Base-by-base conservation (phyloP, 1,139 yeast species). In the Pichia kudriavzevii region DNA sequence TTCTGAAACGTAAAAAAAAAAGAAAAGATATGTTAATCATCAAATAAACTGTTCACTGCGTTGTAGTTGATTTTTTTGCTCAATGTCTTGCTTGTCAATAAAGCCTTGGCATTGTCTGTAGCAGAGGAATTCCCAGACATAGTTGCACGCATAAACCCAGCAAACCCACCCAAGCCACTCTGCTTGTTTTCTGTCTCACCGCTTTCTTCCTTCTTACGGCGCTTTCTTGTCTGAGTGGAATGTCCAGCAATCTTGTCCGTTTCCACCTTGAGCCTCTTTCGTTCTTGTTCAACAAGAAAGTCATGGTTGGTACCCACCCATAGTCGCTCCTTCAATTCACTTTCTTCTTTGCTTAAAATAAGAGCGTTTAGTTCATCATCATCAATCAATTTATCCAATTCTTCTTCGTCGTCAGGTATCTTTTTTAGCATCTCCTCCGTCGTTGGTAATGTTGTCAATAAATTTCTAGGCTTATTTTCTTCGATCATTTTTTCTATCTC, bases 261-360 rank as follows among this genome's bases (percentile, higher is more conserved):
- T 53, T 88, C 95, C 35, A 72, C 71, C 53, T 88, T 84, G 45
- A 88, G 67, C 43, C 91, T 65, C 55, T 85, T 87, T 48, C 75
- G 75, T 50, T 91, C 97, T 58, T 85, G 95, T 34, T 80, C 93
- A 18, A 85, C 59, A 40, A 91, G 63, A 51, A 77, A 93, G 22
- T 88, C 97, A 41, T 82, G 83, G 58, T 91, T 85, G 36, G 84
- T 66, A 1, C 93, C 87, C 38, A 82, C 75, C 97, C 98, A 91
- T 5, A 87, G 73, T 42, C 79, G 67, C 46, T 83, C 87, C 58
- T 84, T 88, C 50, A 77, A 52, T 38, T 64, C 60, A 10, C 75
- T 69, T 46, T 91, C 95, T 31, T 75, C 81, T 32, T 72, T 76
- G 4, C 73, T 69, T 36, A 91, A 62, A 32, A 83, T 53, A 28